A percentile compares a stretch with the other conserved stretches of the same genome.
Conservation (phyloP, 2,329 filamentous ascomycete genomes). For the Leptographium radiaticola region DNA sequence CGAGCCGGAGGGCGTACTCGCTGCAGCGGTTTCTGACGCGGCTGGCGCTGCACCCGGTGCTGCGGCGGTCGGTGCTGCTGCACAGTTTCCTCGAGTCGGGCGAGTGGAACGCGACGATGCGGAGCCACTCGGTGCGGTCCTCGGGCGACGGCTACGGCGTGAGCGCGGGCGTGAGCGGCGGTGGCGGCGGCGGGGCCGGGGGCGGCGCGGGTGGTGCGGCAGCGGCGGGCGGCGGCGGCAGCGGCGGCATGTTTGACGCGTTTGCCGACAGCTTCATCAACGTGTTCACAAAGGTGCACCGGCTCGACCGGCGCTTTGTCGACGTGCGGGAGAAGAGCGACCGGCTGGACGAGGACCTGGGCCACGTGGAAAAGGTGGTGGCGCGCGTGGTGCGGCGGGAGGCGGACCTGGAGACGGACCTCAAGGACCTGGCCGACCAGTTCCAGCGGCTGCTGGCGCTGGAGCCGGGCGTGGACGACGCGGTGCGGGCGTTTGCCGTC, state of each 20-base stretch:
- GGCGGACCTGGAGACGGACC: constrained; percentile 74
- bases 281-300: constrained; percentile 92
- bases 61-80: constrained; percentile 70
- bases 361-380: constrained; percentile 91
- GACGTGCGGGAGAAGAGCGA: constrained; percentile 87
- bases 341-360: constrained; percentile 88
- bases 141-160: constrained; percentile 17
- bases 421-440: constrained; percentile 80
- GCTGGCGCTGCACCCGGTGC: constrained; percentile 73
- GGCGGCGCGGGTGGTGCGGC: constrained; percentile 25
- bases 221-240: constrained; percentile 26
- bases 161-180: constrained; percentile 19
- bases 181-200: constrained; percentile 25
- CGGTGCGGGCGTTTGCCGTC: constrained; percentile 74
- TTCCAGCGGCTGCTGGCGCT: constrained; percentile 87
- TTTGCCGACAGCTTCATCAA: constrained; percentile 96
- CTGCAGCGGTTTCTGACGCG: constrained; percentile 83
- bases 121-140: constrained; percentile 51
- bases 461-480: constrained; percentile 72
- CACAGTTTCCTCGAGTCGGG: constrained; percentile 82
- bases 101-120: constrained; percentile 97
- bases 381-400: constrained; percentile 80
- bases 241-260: constrained; percentile 62
- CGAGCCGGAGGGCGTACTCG: constrained; percentile 72
- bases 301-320: constrained; percentile 85